phyloP scores from a whole-genome alignment of 495 filamentous ascomycete species.

The Daldinia concentrica region DNA sequence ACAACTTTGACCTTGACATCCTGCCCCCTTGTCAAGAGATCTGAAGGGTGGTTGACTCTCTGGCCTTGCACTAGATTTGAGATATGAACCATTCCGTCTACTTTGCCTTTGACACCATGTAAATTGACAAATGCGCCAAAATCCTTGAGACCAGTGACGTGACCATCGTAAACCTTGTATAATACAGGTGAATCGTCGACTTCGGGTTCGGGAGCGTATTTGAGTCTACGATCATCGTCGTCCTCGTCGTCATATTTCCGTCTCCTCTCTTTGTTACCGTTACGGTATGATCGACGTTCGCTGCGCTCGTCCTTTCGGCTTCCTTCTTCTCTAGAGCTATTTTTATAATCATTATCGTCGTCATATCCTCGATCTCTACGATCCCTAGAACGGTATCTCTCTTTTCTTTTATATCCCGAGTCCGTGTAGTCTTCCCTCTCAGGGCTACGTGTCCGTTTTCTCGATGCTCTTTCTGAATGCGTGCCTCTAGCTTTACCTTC shows the following conservation, averaged over 20 bases:
- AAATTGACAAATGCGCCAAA: conserved; percentile 97
- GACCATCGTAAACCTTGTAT: conserved; percentile 90
- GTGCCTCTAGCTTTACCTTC: conserved; percentile 69
- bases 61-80: conserved; percentile 89
- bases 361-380: conserved; percentile 56
- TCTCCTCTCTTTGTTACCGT: conserved; percentile 55
- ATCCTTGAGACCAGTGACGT: conserved; percentile 90
- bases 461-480: conserved; percentile 50
- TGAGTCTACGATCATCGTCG: conserved; percentile 71
- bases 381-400: conserved; percentile 54
- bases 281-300: conserved; percentile 65
- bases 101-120: conserved; percentile 83
- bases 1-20: conserved; percentile 91
- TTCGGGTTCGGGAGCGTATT: conserved; percentile 77
- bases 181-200: conserved; percentile 80
- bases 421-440: conserved; percentile 63
- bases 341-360: conserved; percentile 43
- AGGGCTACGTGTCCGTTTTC: conserved; percentile 80
- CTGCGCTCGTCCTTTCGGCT: conserved; percentile 68
- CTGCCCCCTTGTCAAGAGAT: conserved; percentile 82
- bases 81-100: conserved; percentile 95
- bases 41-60: conserved; percentile 90
- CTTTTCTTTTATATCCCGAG: conserved; percentile 50
- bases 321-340: conserved; percentile 48
- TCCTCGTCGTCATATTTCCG: conserved; percentile 53